Evolutionary conservation across 1,284 basidiomycete species (phyloP), one percentile per base, ranked within the genome.

Genomic region (Neonothopanus nambi): DNA sequence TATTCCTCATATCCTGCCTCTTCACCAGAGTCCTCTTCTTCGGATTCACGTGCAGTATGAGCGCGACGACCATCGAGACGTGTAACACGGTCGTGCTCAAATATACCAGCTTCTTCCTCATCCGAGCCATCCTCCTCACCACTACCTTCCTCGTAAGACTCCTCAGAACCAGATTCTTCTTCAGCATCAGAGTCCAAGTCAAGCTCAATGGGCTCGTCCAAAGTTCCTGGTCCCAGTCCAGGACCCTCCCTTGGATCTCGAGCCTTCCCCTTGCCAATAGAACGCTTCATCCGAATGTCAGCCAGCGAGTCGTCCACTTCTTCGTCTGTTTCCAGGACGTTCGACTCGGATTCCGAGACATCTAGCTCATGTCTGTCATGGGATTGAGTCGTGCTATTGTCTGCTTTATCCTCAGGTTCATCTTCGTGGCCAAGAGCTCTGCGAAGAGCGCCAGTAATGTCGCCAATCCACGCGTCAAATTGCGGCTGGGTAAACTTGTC

Each of bases 401-500:
- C 37, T 44, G 54, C 30, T 30, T 45, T 49, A 33, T 51, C 38
- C 15, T 45, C 24, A 6, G 37, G 20, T 20, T 23, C 48, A 18
- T 68, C 66, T 39, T 70, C 73, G 45, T 76, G 73, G 1, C 80
- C 79, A 7, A 87, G 68, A 30, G 84, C 85, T 42, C 68, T 71
- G 55, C 74, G 75, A 23, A 88, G 67, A 49, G 77, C 70, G 56
- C 74, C 67, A 1, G 82, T 87, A 44, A 88, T 78, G 61, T 75
- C 81, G 58, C 73, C 77, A 61, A 88, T 85, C 80, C 82, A 87
- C 63, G 74, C 71, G 72, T 87, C 83, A 61, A 87, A 87, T 57
- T 87, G 79, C 2, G 74, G 67, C 63, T 82, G 77, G 5, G 82
- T 75, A 66, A 87, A 85, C 63, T 84, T 85, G 66, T 87, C 83